Conservation (phyloP, 1,139 yeast genomes). For the Taphrina wiesneri region DNA sequence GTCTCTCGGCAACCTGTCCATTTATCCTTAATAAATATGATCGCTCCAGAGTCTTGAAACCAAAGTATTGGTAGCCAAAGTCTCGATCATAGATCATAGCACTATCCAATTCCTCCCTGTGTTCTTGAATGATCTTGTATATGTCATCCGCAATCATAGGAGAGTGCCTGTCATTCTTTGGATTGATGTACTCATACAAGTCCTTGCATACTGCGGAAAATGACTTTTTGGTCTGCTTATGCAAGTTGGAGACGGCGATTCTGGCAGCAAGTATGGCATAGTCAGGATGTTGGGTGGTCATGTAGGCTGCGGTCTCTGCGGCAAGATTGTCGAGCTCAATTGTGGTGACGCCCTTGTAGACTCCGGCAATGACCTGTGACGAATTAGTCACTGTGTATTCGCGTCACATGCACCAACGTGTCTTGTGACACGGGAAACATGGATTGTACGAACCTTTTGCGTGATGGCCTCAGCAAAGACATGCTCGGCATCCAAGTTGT, state of each 20-base stretch:
- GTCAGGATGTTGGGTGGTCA: constrained; percentile 94
- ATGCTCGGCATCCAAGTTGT: constrained; percentile 78
- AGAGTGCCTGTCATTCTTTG: constrained; percentile 69
- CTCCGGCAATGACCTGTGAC: constrained; percentile 68
- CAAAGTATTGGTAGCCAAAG: constrained; percentile 78
- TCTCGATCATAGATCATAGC: constrained; percentile 84
- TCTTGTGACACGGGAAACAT: neutral
- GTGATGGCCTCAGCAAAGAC: constrained; percentile 89
- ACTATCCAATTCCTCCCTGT: constrained; percentile 72
- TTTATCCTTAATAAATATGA: constrained; percentile 70
- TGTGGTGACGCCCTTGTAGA: constrained; percentile 94
- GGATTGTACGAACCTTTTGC: constrained; percentile 52
- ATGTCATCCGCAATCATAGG: constrained; percentile 81
- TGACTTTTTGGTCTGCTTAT: constrained; percentile 87
- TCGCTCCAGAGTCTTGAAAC: constrained; percentile 83
- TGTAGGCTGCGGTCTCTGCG: constrained; percentile 94
- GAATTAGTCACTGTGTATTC: constrained; percentile 1
- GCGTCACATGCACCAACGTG: neutral
- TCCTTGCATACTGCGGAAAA: constrained; percentile 76
- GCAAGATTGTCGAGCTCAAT: constrained; percentile 88
- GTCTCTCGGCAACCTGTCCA: constrained; percentile 82
- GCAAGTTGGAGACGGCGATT: constrained; percentile 86
- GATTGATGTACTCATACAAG: constrained; percentile 73
- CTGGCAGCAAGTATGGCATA: constrained; percentile 94
- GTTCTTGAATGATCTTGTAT: constrained; percentile 60